A percentile compares a stretch with the other conserved stretches of the same genome.
phyloP scores from a whole-genome alignment of 176 grass and related monocot species.

The Poa annua region DNA sequence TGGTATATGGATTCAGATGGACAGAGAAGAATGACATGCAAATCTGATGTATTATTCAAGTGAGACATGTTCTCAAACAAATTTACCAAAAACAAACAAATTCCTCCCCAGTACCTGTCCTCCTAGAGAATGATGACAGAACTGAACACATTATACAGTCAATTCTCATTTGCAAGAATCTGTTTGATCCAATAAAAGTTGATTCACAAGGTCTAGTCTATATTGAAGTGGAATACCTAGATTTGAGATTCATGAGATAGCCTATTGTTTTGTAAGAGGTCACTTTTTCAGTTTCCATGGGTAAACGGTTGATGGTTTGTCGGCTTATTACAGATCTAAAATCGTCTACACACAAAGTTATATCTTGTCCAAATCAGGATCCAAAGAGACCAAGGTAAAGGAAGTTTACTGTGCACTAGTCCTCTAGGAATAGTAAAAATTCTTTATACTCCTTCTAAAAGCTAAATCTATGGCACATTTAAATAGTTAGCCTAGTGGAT shows the following conservation, averaged over 20 bases:
- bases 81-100: not conserved
- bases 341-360: not conserved
- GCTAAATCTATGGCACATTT: not conserved
- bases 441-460: not conserved
- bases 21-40: not conserved
- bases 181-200: not conserved
- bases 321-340: not conserved
- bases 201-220: not conserved
- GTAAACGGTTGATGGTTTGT: not conserved
- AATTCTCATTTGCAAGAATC: not conserved
- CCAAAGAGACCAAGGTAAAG: not conserved
- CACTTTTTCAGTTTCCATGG: not conserved
- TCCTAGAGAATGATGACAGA: not conserved
- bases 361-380: slow-evolving; percentile 10
- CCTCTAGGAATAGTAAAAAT: not conserved
- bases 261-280: not conserved
- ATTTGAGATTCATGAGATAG: slow-evolving; percentile 23
- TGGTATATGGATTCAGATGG: slow-evolving; percentile 30
- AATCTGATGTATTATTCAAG: slow-evolving; percentile 11
- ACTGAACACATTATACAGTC: slow-evolving; percentile 33
- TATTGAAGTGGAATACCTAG: slow-evolving; percentile 17
- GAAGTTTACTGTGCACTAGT: not conserved
- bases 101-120: not conserved
- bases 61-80: not conserved
- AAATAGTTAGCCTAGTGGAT: not conserved